Evolutionary conservation across 1,139 yeast species (phyloP).

Genomic region (Suhomyces yuchorum): DNA sequence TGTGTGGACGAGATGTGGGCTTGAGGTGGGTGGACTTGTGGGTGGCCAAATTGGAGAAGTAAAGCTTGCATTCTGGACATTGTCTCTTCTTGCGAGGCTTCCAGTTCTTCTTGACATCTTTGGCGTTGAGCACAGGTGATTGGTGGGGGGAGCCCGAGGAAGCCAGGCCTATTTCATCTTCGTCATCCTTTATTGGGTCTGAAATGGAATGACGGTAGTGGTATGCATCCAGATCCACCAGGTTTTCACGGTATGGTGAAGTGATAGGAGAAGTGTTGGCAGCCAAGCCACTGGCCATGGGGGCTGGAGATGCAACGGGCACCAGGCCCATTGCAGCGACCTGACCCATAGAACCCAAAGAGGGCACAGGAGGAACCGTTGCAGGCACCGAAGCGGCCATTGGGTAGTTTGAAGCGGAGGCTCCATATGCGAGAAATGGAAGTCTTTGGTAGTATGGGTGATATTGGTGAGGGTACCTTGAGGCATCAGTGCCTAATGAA

Average conservation of each 20-base stretch:
- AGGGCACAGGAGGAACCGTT: background rate
- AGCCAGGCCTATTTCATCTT: slow-evolving; percentile 14
- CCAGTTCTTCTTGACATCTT: slow-evolving; percentile 23
- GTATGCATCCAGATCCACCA: slow-evolving; percentile 11
- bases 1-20: slow-evolving; percentile 73
- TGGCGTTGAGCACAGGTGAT: slow-evolving; percentile 10
- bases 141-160: slow-evolving; percentile 9
- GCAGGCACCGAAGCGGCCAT: slow-evolving; percentile 1
- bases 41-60: slow-evolving; percentile 79
- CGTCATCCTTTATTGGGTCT: slow-evolving; percentile 6
- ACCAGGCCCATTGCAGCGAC: background rate
- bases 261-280: slow-evolving; percentile 7
- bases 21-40: slow-evolving; percentile 81
- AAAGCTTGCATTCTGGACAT: slow-evolving; percentile 79
- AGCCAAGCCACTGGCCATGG: background rate
- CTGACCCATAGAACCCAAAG: background rate
- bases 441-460: slow-evolving; percentile 8
- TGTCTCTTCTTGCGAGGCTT: slow-evolving; percentile 75
- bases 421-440: slow-evolving; percentile 3
- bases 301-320: slow-evolving; percentile 4
- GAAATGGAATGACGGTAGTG: slow-evolving; percentile 8
- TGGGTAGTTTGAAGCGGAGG: background rate
- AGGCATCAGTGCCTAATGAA: slow-evolving; percentile 12
- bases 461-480: slow-evolving; percentile 10
- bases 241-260: slow-evolving; percentile 11